Evolutionary conservation across 805 yeast genomes (phyloP).

Genomic region (Lipomyces yamadae): DNA sequence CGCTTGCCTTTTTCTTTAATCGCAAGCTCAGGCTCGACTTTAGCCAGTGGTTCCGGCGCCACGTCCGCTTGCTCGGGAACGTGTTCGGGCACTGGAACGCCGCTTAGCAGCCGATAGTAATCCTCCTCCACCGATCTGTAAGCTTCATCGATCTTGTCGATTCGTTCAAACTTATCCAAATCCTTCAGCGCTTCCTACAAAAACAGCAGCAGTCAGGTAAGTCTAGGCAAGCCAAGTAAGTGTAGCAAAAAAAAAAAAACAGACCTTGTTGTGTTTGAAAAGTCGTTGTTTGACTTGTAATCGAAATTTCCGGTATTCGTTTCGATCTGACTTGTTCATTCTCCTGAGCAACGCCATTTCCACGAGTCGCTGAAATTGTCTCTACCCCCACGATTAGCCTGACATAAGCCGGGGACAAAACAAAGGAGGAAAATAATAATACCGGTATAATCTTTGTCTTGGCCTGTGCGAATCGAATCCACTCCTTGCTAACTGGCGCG

Average conservation of each 20-base stretch:
- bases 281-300: constrained; percentile 74
- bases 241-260: not conserved
- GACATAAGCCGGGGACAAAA: not conserved
- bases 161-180: constrained; percentile 64
- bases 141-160: constrained; percentile 76
- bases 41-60: not conserved
- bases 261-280: constrained; percentile 66
- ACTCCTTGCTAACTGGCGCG: constrained; percentile 43
- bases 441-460: constrained; percentile 63
- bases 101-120: constrained; percentile 61
- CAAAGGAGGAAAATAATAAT: not conserved
- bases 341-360: constrained; percentile 71
- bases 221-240: not conserved
- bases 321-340: constrained; percentile 35
- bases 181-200: constrained; percentile 69
- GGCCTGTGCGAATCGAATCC: constrained; percentile 50
- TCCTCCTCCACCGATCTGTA: constrained; percentile 71
- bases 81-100: constrained; percentile 16
- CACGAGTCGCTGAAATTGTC: constrained; percentile 76
- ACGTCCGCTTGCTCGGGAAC: not conserved
- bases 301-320: constrained; percentile 48
- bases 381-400: constrained; percentile 31
- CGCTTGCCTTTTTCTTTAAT: constrained; percentile 3
- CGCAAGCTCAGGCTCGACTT: not conserved
- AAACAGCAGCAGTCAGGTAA: not conserved